phyloP scores from a whole-genome alignment of 805 yeast species.

The Ogataea thermomethanolica region DNA sequence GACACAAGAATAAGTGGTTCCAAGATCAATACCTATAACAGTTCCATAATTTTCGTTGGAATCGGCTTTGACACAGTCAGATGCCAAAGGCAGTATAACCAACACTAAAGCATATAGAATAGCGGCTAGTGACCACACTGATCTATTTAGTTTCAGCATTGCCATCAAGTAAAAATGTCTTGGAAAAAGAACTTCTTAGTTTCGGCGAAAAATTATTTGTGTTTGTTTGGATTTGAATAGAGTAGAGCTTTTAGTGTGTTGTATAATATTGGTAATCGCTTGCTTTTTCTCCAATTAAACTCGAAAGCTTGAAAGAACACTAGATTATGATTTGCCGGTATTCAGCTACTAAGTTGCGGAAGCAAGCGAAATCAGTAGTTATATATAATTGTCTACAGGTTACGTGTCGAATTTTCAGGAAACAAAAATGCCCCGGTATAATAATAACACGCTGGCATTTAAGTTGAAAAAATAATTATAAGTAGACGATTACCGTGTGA shows the following conservation, averaged over 20 bases:
- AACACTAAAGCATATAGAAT: constrained; percentile 29
- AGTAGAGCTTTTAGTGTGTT: too few relatives aligned
- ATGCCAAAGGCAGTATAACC: constrained; percentile 28
- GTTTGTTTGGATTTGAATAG: too few relatives aligned
- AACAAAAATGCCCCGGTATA: constrained; percentile 1
- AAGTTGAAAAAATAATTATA: not conserved
- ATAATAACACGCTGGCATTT: constrained; percentile 21
- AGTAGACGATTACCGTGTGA: not conserved
- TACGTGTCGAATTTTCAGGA: constrained; percentile 22
- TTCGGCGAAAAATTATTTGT: too few relatives aligned
- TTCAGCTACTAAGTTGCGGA: not conserved
- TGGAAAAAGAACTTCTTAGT: not conserved
- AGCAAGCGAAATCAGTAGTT: not conserved
- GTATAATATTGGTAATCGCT: too few relatives aligned
- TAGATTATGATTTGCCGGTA: too few relatives aligned
- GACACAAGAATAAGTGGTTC: constrained; percentile 97
- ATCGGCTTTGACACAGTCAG: constrained; percentile 26
- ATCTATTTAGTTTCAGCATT: constrained; percentile 28
- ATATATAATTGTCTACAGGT: constrained; percentile 1
- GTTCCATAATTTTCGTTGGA: constrained; percentile 34
- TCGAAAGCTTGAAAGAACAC: too few relatives aligned
- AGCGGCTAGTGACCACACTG: constrained; percentile 26
- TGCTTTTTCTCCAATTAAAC: too few relatives aligned
- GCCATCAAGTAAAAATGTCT: constrained; percentile 1
- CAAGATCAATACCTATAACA: constrained; percentile 91